Evolutionary conservation across 2,329 filamentous ascomycete species (phyloP).

Genomic region (Monilinia fructigena): DNA sequence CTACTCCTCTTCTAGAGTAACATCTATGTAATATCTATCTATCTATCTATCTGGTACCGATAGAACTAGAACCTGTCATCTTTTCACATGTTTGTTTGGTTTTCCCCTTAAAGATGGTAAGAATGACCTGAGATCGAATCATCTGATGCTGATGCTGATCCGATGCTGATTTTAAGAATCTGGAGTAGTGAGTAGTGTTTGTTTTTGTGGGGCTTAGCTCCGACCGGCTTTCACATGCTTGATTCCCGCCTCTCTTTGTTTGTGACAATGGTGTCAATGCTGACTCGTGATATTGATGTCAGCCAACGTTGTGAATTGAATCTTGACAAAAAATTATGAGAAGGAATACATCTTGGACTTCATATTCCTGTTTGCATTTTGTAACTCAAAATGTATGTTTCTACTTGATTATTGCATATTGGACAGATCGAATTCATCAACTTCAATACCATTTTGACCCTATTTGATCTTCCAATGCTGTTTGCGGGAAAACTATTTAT

Average conservation of each 20-base stretch:
- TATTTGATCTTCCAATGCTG: background rate
- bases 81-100: conserved; percentile 1
- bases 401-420: too few species aligned
- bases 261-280: background rate
- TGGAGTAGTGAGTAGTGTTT: conserved; percentile 16
- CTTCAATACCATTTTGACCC: background rate
- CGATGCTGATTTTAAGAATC: conserved; percentile 14
- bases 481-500: conserved; percentile 1
- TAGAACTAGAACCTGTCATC: background rate
- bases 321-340: background rate
- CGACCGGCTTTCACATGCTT: conserved; percentile 22
- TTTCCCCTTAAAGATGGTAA: background rate
- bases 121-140: conserved; percentile 14
- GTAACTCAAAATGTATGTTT: background rate
- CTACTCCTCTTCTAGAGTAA: too few species aligned
- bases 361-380: background rate
- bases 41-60: too few species aligned
- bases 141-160: conserved; percentile 13
- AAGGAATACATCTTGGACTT: background rate
- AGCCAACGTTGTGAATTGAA: background rate
- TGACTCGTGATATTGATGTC: conserved; percentile 8
- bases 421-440: too few species aligned
- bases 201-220: conserved; percentile 21
- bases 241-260: conserved; percentile 11
- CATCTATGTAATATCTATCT: too few species aligned